A percentile compares a stretch with the other conserved stretches of the same genome.
Evolutionary conservation across 164 flowering plant genomes (phyloP).

Genomic region (Liriodendron chinense): DNA sequence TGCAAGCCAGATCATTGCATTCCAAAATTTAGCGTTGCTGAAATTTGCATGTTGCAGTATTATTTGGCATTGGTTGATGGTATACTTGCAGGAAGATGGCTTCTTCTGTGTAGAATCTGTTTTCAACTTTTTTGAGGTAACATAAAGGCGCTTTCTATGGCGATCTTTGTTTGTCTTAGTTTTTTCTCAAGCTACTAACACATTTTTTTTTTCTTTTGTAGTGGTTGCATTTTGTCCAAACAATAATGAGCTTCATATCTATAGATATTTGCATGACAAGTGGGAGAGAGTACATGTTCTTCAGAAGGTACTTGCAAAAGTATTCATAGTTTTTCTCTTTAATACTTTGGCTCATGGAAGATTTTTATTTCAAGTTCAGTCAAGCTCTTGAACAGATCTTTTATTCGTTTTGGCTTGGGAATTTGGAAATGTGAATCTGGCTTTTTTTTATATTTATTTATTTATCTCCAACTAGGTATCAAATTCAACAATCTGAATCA

Average conservation of each 20-base stretch:
- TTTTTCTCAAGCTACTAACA: too few species aligned
- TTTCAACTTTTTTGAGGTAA: too few species aligned
- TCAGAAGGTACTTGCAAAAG: constrained; percentile 56
- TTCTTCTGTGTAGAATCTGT: too few species aligned
- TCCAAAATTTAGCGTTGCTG: too few species aligned
- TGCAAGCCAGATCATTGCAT: too few species aligned
- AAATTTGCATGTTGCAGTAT: too few species aligned
- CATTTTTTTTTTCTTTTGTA: constrained; percentile 29
- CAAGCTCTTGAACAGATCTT: neutral
- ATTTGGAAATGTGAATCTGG: neutral
- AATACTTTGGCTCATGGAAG: neutral
- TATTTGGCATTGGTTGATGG: too few species aligned
- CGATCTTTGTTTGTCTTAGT: too few species aligned
- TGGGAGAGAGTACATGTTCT: constrained; percentile 88
- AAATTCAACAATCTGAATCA: neutral
- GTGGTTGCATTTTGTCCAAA: constrained; percentile 96
- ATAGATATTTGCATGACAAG: constrained; percentile 50
- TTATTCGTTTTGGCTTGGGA: neutral
- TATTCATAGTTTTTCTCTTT: neutral
- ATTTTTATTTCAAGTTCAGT: neutral
- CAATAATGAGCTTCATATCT: constrained; percentile 86
- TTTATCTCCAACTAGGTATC: neutral
- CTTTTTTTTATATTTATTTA: too few species aligned
- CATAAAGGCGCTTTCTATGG: too few species aligned
- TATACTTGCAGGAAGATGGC: too few species aligned